Conservation (phyloP, 805 yeast genomes). For the Millerozyma acaciae region DNA sequence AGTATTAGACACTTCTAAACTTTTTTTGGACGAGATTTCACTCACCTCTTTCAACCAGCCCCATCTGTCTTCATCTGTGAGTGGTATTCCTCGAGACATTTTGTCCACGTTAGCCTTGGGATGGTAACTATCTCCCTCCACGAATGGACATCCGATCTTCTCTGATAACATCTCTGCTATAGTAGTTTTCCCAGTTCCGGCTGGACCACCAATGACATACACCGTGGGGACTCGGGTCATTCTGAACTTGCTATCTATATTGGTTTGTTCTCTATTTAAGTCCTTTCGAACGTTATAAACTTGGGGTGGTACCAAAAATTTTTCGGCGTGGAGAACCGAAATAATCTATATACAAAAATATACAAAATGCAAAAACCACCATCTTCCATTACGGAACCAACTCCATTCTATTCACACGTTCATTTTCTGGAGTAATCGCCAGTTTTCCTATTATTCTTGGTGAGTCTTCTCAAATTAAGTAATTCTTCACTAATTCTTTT, state of each 20-base stretch:
- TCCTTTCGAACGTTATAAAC: too few species aligned
- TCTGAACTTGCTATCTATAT: slow-evolving; percentile 4
- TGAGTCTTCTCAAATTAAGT: slow-evolving; percentile 20
- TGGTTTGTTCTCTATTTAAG: slow-evolving; percentile 19
- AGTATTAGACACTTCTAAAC: slow-evolving; percentile 21
- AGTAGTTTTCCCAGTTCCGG: slow-evolving; percentile 93
- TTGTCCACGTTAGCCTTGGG: slow-evolving; percentile 69
- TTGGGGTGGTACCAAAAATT: slow-evolving; percentile 26
- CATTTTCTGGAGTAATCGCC: neutral
- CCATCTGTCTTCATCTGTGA: slow-evolving; percentile 89
- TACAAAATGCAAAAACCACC: too few species aligned
- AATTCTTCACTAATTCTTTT: slow-evolving; percentile 51
- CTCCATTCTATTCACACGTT: too few species aligned
- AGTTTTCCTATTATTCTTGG: slow-evolving; percentile 9
- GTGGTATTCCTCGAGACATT: slow-evolving; percentile 77
- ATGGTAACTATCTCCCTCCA: slow-evolving; percentile 87
- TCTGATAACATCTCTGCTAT: slow-evolving; percentile 53
- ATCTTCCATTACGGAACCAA: too few species aligned
- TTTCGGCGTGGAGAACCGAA: slow-evolving; percentile 25
- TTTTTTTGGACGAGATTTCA: slow-evolving; percentile 32
- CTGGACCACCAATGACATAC: slow-evolving; percentile 85
- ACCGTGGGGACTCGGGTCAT: slow-evolving; percentile 20
- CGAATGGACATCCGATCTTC: slow-evolving; percentile 47
- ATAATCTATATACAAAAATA: too few species aligned
- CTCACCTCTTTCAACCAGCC: slow-evolving; percentile 71